Percentiles rank a stretch among this genome's conserved stretches.
Conservation (phyloP, 2,329 filamentous ascomycete genomes). For the Aspergillus neoniger region DNA sequence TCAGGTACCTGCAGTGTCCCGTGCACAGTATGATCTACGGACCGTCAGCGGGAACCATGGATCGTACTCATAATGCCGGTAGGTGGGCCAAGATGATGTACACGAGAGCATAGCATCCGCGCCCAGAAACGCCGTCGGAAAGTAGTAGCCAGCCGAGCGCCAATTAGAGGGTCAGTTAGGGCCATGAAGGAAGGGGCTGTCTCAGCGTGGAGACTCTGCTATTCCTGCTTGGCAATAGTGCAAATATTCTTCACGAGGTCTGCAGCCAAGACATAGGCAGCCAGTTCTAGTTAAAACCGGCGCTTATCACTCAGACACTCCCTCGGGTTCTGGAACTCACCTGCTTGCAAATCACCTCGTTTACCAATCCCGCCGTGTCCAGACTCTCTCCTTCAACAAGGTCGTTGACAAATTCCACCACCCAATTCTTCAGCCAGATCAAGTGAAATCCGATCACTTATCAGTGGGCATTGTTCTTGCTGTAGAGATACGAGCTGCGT, state of each 20-base stretch:
- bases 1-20: neutral
- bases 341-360: slow-evolving; percentile 1
- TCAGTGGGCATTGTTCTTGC: neutral
- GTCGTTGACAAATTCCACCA: neutral
- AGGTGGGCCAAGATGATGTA: neutral
- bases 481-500: neutral
- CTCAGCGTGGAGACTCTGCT: neutral
- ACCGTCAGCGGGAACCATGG: neutral
- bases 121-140: neutral
- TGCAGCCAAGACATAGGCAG: neutral
- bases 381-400: neutral
- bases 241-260: neutral
- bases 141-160: neutral
- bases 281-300: neutral
- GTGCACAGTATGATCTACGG: slow-evolving; percentile 1
- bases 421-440: neutral
- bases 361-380: slow-evolving; percentile 1
- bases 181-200: neutral
- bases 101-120: neutral
- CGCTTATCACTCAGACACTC: neutral
- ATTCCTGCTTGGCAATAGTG: neutral
- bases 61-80: neutral
- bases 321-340: neutral
- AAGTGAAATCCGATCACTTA: neutral
- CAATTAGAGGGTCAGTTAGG: neutral